Percentiles rank a stretch among this genome's conserved stretches.
Evolutionary conservation across 768 basidiomycete species (phyloP).

Genomic region (Hygrophorus pudorinus): DNA sequence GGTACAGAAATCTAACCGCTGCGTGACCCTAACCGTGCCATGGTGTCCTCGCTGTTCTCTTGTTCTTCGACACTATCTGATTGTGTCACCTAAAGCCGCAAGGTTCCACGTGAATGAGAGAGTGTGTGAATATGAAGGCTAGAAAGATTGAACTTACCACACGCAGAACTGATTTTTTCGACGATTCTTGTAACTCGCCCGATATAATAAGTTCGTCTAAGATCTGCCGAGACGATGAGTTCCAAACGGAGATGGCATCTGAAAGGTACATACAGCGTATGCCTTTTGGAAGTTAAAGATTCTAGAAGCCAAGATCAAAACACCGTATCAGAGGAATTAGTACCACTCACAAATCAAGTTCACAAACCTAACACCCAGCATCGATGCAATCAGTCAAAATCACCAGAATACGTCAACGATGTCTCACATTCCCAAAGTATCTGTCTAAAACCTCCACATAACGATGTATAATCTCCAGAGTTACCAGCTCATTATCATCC

Average conservation of each 20-base stretch:
- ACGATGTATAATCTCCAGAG: conserved; percentile 88
- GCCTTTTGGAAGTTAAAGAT: conserved; percentile 99
- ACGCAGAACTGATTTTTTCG: conserved; percentile 59
- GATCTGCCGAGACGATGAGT: conserved; percentile 36
- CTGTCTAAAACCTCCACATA: conserved; percentile 88
- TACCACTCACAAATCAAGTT: conserved; percentile 73
- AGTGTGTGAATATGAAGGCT: background rate
- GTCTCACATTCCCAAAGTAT: conserved; percentile 79
- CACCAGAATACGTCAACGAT: background rate
- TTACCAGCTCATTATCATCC: conserved; percentile 84
- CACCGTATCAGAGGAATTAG: background rate
- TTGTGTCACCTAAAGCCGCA: conserved; percentile 57
- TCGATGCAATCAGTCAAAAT: conserved; percentile 31
- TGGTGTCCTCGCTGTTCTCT: conserved; percentile 73
- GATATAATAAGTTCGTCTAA: conserved; percentile 90
- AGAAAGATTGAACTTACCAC: conserved; percentile 32
- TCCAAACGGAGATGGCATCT: background rate
- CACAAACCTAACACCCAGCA: conserved; percentile 54
- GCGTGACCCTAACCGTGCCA: conserved; percentile 68
- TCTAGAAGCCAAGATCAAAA: conserved; percentile 25
- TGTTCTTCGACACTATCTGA: conserved; percentile 80
- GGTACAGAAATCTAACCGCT: conserved; percentile 40
- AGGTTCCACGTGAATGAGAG: background rate
- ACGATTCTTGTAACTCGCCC: conserved; percentile 91
- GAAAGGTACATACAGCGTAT: conserved; percentile 39